A percentile compares a stretch with the other conserved stretches of the same genome.
phyloP scores from a whole-genome alignment of 176 grass and related monocot species.

The Eragrostis nindensis region DNA sequence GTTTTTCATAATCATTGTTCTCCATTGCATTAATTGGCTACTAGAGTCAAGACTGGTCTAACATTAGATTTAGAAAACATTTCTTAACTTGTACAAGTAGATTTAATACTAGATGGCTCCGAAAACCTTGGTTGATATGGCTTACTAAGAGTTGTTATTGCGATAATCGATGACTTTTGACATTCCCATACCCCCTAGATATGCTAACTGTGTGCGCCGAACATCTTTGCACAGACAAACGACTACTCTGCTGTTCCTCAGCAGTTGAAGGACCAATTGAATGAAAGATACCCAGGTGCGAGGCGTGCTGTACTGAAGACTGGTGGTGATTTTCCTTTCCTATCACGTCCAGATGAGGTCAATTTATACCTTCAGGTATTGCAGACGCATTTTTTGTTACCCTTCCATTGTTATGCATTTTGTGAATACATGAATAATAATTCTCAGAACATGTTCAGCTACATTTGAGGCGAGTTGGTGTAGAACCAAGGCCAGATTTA shows the following conservation, averaged over 20 bases:
- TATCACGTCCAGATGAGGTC: conserved; percentile 94
- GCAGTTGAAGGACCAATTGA: conserved; percentile 85
- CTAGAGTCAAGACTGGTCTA: conserved; percentile 24
- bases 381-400: neutral
- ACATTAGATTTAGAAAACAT: neutral
- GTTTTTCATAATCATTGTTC: conserved; percentile 1
- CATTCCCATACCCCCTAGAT: neutral
- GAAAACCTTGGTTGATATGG: conserved; percentile 7
- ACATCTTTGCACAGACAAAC: conserved; percentile 73
- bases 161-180: neutral
- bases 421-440: conserved; percentile 19
- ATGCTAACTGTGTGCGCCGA: conserved; percentile 30
- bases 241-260: conserved; percentile 96
- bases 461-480: conserved; percentile 91
- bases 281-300: conserved; percentile 86
- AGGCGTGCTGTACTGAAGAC: conserved; percentile 80
- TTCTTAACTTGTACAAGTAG: neutral
- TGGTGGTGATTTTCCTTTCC: conserved; percentile 96
- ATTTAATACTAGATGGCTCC: conserved; percentile 8
- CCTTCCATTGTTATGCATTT: conserved; percentile 22
- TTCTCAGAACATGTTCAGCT: conserved; percentile 60
- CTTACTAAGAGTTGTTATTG: neutral
- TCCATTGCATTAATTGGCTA: conserved; percentile 4
- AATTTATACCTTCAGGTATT: conserved; percentile 97
- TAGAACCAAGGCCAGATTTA: conserved; percentile 80